Base-by-base conservation (phyloP, 2,329 filamentous ascomycete species). In the Aureobasidium sp. region DNA sequence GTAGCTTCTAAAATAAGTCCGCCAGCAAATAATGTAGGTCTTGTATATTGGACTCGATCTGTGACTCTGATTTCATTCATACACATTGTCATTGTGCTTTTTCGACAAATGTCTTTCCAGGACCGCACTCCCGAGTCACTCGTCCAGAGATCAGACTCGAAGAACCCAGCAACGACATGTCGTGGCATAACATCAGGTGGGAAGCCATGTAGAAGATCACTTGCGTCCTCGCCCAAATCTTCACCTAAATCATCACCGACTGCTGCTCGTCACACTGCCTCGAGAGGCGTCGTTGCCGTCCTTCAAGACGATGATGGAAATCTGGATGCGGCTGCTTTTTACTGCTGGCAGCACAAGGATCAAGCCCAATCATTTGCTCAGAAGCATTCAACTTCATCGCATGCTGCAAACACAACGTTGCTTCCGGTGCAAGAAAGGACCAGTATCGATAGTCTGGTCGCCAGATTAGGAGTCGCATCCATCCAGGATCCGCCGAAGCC, bases 271-370 rank as follows among this genome's bases (percentile, higher is more conserved):
- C 34, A 51, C 51, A 69, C 65, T 63, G 68, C 67, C 58, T 66
- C 66, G 32, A 64, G 46, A 55, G 75, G 76, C 12, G 75, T 78
- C 3, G 69, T 79, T 6, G 77, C 68, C 13, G 71, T 79, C 2
- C 69, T 74, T 2, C 73, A 75, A 10, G 81, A 85, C 64, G 80
- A 82, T 2, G 76, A 78, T 62, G 80, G 84, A 52, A 82, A 85
- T 64, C 61, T 64, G 12, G 79, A 76, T 37, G 84, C 86, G 63
- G 74, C 75, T 5, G 79, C 76, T n/a, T 82, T 87, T 55, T 97
- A 91, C 76, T 97, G 93, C 79, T 96, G 90, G 88, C 91, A 97
- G 73, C 94, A 99, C 78, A 92, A 90, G 72, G 90, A 94, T 62
- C 94, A 99, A 74, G 90, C 90, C 2, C 72, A 77, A 60, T 71